A percentile compares a stretch with the other conserved stretches of the same genome.
Evolutionary conservation across 805 yeast species (phyloP).

Genomic region (Torulaspora delbrueckii): DNA sequence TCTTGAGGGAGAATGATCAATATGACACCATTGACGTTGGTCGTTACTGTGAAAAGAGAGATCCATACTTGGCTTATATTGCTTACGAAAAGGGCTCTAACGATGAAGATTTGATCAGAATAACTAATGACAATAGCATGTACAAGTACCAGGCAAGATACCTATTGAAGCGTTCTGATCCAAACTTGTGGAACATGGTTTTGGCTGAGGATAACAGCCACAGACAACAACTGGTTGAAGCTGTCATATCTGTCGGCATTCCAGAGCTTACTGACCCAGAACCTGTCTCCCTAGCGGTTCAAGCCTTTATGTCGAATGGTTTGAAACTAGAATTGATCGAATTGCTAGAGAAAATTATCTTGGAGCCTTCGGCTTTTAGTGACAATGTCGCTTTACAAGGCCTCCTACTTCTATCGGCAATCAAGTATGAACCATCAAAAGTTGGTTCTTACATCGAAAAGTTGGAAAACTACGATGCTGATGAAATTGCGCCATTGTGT

Average conservation of each 20-base stretch:
- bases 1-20: conserved; percentile 81
- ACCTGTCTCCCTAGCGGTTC: conserved; percentile 88
- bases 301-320: conserved; percentile 93
- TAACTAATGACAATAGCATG: conserved; percentile 97
- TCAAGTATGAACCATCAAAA: conserved; percentile 87
- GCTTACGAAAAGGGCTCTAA: conserved; percentile 94
- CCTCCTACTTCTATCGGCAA: conserved; percentile 84
- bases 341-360: conserved; percentile 87
- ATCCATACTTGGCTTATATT: conserved; percentile 95
- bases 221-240: conserved; percentile 88
- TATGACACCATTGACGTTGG: conserved; percentile 96
- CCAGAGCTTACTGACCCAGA: conserved; percentile 92
- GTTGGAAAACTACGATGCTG: conserved; percentile 84
- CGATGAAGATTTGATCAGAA: conserved; percentile 80
- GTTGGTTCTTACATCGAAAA: conserved; percentile 81
- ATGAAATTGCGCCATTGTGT: conserved; percentile 89
- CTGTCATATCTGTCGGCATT: conserved; percentile 91
- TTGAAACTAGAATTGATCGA: conserved; percentile 91
- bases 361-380: conserved; percentile 95
- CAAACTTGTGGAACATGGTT: conserved; percentile 75
- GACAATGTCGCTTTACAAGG: conserved; percentile 96
- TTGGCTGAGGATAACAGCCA: conserved; percentile 70
- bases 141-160: conserved; percentile 99
- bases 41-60: conserved; percentile 97
- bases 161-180: conserved; percentile 81